A percentile compares a stretch with the other conserved stretches of the same genome.
Conservation (phyloP, 2,329 filamentous ascomycete species). For the Alternaria solani region DNA sequence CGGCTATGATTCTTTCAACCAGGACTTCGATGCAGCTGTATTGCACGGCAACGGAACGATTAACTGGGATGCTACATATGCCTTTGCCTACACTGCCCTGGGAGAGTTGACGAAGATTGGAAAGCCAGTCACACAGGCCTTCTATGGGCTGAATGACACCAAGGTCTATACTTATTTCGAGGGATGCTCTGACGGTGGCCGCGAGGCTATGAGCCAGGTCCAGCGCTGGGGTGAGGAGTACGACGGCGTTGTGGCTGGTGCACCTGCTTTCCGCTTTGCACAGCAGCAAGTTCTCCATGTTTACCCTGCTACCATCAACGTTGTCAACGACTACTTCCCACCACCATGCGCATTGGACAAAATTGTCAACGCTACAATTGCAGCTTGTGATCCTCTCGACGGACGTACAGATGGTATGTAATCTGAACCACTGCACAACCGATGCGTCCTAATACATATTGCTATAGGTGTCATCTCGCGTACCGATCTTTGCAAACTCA, state of each 20-base stretch:
- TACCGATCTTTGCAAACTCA: constrained; percentile 57
- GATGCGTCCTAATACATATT: background rate
- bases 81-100: constrained; percentile 62
- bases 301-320: constrained; percentile 51
- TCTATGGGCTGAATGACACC: constrained; percentile 44
- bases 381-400: constrained; percentile 64
- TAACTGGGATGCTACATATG: constrained; percentile 60
- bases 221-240: constrained; percentile 60
- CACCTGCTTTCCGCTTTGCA: constrained; percentile 58
- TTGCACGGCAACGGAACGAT: constrained; percentile 58
- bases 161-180: constrained; percentile 60
- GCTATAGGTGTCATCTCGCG: constrained; percentile 55
- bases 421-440: too few relatives aligned
- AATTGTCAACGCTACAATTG: constrained; percentile 64
- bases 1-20: constrained; percentile 60
- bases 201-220: constrained; percentile 59
- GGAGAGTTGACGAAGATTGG: constrained; percentile 61
- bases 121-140: constrained; percentile 54
- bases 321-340: constrained; percentile 53
- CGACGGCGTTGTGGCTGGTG: constrained; percentile 58
- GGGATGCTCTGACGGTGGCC: constrained; percentile 64
- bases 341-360: constrained; percentile 58
- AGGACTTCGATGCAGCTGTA: constrained; percentile 47
- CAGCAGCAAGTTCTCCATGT: constrained; percentile 59
- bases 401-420: constrained; percentile 59